A percentile compares a stretch with the other conserved stretches of the same genome.
Conservation (phyloP, 2,329 filamentous ascomycete species). For the Hypoxylon sp. region DNA sequence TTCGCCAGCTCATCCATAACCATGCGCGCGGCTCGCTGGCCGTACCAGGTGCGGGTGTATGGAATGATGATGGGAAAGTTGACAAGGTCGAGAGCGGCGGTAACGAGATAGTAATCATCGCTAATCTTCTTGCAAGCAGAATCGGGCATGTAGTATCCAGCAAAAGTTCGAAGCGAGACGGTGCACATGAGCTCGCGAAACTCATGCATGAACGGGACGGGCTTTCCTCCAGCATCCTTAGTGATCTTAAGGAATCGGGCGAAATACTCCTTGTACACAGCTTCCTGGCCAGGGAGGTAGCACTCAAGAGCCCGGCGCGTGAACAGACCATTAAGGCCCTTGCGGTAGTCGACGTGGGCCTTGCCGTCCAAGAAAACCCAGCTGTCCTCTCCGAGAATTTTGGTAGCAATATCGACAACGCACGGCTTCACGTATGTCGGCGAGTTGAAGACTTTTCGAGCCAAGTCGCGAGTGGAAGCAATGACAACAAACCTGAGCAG, state of each 20-base stretch:
- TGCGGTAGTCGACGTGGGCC: conserved; percentile 95
- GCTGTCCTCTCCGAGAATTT: conserved; percentile 90
- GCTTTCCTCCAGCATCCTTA: conserved; percentile 76
- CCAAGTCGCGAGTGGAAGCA: conserved; percentile 92
- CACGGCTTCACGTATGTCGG: conserved; percentile 93
- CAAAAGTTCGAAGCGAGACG: conserved; percentile 95
- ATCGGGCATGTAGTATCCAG: conserved; percentile 93
- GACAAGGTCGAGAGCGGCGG: conserved; percentile 93
- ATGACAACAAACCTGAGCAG: conserved; percentile 89
- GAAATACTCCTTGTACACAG: conserved; percentile 91
- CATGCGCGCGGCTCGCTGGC: conserved; percentile 95
- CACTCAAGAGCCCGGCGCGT: conserved; percentile 87
- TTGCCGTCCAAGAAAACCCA: conserved; percentile 99
- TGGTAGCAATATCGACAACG: conserved; percentile 93
- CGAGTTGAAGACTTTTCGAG: conserved; percentile 96
- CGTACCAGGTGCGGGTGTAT: conserved; percentile 96
- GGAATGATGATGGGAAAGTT: conserved; percentile 98
- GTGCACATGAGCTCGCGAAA: conserved; percentile 97
- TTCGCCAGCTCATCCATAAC: conserved; percentile 89
- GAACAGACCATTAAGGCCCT: conserved; percentile 94
- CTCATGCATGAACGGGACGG: conserved; percentile 87
- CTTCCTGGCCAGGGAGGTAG: conserved; percentile 93
- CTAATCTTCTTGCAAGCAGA: conserved; percentile 93
- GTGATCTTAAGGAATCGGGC: conserved; percentile 81
- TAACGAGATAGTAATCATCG: conserved; percentile 97